A percentile compares a stretch with the other conserved stretches of the same genome.
Evolutionary conservation across 805 yeast genomes (phyloP).

Genomic region (Peterozyma xylosa): DNA sequence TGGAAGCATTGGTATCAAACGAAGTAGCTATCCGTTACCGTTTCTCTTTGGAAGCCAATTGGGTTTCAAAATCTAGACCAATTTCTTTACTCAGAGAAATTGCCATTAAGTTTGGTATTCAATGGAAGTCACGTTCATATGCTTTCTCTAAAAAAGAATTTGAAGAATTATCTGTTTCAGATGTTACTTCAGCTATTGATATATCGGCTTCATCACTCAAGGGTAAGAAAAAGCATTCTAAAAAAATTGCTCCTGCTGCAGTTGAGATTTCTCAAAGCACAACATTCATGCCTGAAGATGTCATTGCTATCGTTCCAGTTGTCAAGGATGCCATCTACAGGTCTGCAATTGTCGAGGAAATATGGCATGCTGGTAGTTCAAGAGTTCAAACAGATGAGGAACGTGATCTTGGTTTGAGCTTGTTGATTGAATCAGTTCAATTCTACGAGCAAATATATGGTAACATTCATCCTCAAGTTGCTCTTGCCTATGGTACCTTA

Average conservation of each 20-base stretch:
- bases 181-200: slow-evolving; percentile 17
- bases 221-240: slow-evolving; percentile 24
- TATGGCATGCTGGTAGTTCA: slow-evolving; percentile 56
- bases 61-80: slow-evolving; percentile 30
- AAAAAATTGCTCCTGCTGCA: slow-evolving; percentile 9
- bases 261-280: slow-evolving; percentile 21
- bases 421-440: slow-evolving; percentile 62
- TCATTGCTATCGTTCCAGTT: slow-evolving; percentile 65
- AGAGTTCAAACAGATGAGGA: slow-evolving; percentile 30
- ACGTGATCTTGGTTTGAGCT: slow-evolving; percentile 50
- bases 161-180: slow-evolving; percentile 15
- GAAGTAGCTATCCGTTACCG: slow-evolving; percentile 63
- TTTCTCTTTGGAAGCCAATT: slow-evolving; percentile 40
- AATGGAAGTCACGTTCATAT: slow-evolving; percentile 56
- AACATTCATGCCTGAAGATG: slow-evolving; percentile 53
- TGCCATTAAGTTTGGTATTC: slow-evolving; percentile 77
- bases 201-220: slow-evolving; percentile 14
- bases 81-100: slow-evolving; percentile 55
- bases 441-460: slow-evolving; percentile 84
- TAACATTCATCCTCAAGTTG: slow-evolving; percentile 68
- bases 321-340: slow-evolving; percentile 64
- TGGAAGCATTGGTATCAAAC: slow-evolving; percentile 34
- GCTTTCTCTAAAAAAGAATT: slow-evolving; percentile 36
- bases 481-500: slow-evolving; percentile 56
- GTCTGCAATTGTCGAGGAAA: slow-evolving; percentile 65